Evolutionary conservation across 345 rosid species (phyloP).

Genomic region (Cochlearia excelsa): DNA sequence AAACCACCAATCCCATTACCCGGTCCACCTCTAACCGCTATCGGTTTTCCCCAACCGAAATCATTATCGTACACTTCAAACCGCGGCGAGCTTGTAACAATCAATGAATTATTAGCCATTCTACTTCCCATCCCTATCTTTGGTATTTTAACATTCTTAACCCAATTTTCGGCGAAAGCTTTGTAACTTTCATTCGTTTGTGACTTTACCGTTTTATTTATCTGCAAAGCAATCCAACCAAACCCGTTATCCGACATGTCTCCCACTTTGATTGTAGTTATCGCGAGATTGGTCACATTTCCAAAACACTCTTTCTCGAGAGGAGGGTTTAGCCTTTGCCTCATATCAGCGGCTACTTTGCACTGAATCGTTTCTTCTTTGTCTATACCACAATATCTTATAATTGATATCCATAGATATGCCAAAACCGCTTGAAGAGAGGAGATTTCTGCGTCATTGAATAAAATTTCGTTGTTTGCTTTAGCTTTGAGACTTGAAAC

Average conservation of each 20-base stretch:
- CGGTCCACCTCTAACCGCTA: constrained; percentile 30
- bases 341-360: constrained; percentile 29
- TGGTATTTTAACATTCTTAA: not conserved
- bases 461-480: constrained; percentile 32
- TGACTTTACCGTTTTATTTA: constrained; percentile 20
- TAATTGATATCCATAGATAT: constrained; percentile 32
- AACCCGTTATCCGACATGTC: constrained; percentile 25
- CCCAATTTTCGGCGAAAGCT: constrained; percentile 24
- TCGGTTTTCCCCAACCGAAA: constrained; percentile 46
- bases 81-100: constrained; percentile 41
- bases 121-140: constrained; percentile 11
- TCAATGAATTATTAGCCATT: constrained; percentile 17
- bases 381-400: not conserved
- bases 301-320: constrained; percentile 27
- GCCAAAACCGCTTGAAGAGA: constrained; percentile 39
- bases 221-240: constrained; percentile 30
- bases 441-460: constrained; percentile 13
- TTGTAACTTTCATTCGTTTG: constrained; percentile 22
- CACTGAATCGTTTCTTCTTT: constrained; percentile 24
- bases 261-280: constrained; percentile 21
- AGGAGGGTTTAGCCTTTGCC: constrained; percentile 29
- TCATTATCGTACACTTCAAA: constrained; percentile 41
- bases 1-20: constrained; percentile 22
- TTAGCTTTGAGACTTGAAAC: constrained; percentile 37
- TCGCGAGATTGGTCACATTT: constrained; percentile 8